Evolutionary conservation across 495 filamentous ascomycete genomes (phyloP), one percentile per base, ranked within the genome.

Genomic region (Hyaloscypha finlandica): DNA sequence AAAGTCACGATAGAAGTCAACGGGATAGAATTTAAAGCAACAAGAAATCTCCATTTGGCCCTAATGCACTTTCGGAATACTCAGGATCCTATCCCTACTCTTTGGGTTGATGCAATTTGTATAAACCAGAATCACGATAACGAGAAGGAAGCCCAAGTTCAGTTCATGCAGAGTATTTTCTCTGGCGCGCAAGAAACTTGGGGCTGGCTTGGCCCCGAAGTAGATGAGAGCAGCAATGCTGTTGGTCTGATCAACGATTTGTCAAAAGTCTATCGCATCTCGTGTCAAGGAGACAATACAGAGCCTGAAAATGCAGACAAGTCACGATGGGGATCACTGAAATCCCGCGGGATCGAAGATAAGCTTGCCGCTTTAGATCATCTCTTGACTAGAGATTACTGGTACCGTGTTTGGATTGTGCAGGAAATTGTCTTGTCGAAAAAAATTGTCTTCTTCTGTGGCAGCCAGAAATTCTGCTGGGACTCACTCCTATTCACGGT

Each of bases 61-160:
- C 63, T 74, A 3, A 54, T 68, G 22, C 61, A 67, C 31, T 45
- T 73, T 14, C 70, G 70, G 8, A 48, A 30, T 39, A 48, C 19
- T 19, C 35, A 62, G 35, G 59, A 48, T 48, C 31, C 37, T 35
- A 20, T 61, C 32, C 31, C 31, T 19, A 8, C 8, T 39, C 37
- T 62, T 12, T 62, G 59, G 59, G 61, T 64, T 14, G 71, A 73
- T 62, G 68, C 67, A 33, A 59, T 78, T 33, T 76, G 76, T 64
- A 78, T 78, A 52, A 71, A 79, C 61, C 77, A 79, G 58, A 52
- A 71, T 35, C 69, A 79, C 35, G n/a, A 68, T 14, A 54, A 71
- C 22, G 77, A 79, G 55, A 76, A 75, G 57, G 58, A 63, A 11
- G 64, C 67, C 8, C 74, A 79, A 69, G 69, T 79, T 19, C 14